phyloP scores from a whole-genome alignment of 805 yeast genomes.

The Danielia reshetovae region DNA sequence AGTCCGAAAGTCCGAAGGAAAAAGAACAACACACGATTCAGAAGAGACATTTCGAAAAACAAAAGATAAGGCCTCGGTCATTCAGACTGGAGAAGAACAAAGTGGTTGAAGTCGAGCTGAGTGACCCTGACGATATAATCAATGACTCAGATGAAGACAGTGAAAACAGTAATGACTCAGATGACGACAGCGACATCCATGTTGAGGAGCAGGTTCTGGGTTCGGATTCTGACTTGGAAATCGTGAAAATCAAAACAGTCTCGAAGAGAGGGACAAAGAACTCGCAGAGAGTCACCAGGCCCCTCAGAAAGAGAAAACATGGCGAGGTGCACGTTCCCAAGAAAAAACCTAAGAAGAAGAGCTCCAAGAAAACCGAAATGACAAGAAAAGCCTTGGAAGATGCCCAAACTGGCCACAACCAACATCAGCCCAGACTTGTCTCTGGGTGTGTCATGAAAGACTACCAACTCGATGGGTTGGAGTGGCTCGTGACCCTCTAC shows the following conservation, averaged over 20 bases:
- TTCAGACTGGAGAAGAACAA: too few species aligned
- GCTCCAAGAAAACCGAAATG: constrained; percentile 14
- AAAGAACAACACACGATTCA: constrained; percentile 14
- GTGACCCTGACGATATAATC: constrained; percentile 17
- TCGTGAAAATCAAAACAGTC: not conserved
- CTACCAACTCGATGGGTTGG: constrained; percentile 86
- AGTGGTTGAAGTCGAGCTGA: too few species aligned
- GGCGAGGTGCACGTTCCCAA: not conserved
- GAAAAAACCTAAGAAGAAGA: not conserved
- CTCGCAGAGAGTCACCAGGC: not conserved
- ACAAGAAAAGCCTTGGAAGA: constrained; percentile 23
- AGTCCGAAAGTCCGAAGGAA: not conserved
- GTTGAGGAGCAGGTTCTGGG: too few species aligned
- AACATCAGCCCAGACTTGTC: constrained; percentile 30
- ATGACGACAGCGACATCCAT: too few species aligned
- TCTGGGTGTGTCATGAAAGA: constrained; percentile 61
- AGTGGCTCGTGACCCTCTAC: constrained; percentile 84
- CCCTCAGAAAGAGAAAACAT: not conserved
- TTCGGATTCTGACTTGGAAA: constrained; percentile 1
- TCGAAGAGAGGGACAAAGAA: not conserved
- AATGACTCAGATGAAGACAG: not conserved
- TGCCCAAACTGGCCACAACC: constrained; percentile 21
- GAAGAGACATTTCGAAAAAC: constrained; percentile 12
- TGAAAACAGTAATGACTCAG: not conserved
- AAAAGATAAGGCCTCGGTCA: too few species aligned